Percentiles rank a stretch among this genome's conserved stretches.
Evolutionary conservation across 1,284 basidiomycete genomes (phyloP).

Genomic region (Tylopilus sp.): DNA sequence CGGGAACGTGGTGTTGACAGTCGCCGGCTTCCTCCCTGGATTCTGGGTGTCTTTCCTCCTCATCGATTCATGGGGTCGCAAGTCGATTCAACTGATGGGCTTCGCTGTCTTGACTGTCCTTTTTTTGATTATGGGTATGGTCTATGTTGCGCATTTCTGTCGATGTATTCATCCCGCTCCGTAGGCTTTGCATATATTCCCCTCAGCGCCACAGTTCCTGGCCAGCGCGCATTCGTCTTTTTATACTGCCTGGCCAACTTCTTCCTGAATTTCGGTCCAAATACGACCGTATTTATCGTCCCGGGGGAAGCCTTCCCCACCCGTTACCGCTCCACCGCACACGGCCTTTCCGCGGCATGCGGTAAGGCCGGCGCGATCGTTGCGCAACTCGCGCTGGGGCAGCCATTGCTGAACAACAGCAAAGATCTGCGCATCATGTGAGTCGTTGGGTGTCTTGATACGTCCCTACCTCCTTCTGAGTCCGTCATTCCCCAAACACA

Average conservation of each 20-base stretch:
- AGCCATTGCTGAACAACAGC: constrained; percentile 39
- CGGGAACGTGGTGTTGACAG: constrained; percentile 45
- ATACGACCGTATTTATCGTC: constrained; percentile 69
- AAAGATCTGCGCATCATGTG: constrained; percentile 37
- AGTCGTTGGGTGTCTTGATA: constrained; percentile 5
- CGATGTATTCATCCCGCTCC: background rate
- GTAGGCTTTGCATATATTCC: constrained; percentile 55
- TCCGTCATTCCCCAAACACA: constrained; percentile 10
- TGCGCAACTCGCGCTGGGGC: constrained; percentile 58
- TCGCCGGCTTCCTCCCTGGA: constrained; percentile 51
- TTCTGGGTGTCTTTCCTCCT: constrained; percentile 48
- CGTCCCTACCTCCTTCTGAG: background rate
- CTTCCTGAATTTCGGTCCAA: constrained; percentile 62
- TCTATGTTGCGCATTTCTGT: background rate
- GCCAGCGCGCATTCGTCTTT: constrained; percentile 52
- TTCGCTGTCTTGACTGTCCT: constrained; percentile 52
- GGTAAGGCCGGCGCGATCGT: constrained; percentile 70
- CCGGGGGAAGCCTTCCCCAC: constrained; percentile 77
- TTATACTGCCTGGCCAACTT: constrained; percentile 60
- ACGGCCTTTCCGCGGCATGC: constrained; percentile 67
- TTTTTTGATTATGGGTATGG: constrained; percentile 48
- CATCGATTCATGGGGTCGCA: constrained; percentile 52
- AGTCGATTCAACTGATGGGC: constrained; percentile 56
- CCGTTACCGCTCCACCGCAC: constrained; percentile 66
- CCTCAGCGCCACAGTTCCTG: constrained; percentile 42